phyloP scores from a whole-genome alignment of 345 rosid genomes.

The Heritiera littoralis region DNA sequence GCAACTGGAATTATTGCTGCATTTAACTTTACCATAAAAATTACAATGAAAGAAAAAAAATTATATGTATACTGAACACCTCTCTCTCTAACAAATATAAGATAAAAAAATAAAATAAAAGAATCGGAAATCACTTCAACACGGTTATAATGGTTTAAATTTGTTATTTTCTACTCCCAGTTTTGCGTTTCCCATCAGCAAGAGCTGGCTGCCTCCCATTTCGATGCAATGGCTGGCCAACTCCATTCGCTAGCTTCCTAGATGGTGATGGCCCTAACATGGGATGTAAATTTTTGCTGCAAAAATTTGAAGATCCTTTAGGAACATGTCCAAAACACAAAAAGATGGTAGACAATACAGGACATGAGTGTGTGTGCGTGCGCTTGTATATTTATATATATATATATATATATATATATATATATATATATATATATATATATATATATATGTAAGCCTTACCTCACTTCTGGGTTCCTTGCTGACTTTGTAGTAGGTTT shows the following conservation, averaged over 20 bases:
- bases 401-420: too few relatives aligned
- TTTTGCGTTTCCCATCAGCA: conserved; percentile 63
- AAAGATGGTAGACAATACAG: too few relatives aligned
- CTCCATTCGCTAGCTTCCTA: conserved; percentile 51
- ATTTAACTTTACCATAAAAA: conserved; percentile 34
- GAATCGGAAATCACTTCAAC: conserved; percentile 33
- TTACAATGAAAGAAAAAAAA: conserved; percentile 25
- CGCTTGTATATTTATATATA: too few relatives aligned
- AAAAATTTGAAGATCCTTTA: conserved; percentile 5
- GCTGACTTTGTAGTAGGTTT: conserved; percentile 53
- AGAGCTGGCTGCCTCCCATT: conserved; percentile 51
- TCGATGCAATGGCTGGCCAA: conserved; percentile 38
- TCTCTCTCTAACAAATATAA: conserved; percentile 24
- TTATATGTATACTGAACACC: conserved; percentile 13
- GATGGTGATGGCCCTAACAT: conserved; percentile 61
- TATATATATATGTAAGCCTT: neutral
- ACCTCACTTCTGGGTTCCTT: conserved; percentile 53
- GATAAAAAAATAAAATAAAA: conserved; percentile 16
- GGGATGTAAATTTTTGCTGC: conserved; percentile 50
- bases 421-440: too few relatives aligned
- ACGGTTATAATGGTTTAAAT: conserved; percentile 19
- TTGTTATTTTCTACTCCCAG: conserved; percentile 54
- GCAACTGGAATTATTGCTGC: conserved; percentile 61
- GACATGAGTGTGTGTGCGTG: neutral
- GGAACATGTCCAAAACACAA: neutral